Percentiles rank a stretch among this genome's conserved stretches.
These are phyloP conservation scores for Tanozyma kutaoensis DNA, from an alignment of 805 yeast genomes.

Conservation along the genomic window DNA sequence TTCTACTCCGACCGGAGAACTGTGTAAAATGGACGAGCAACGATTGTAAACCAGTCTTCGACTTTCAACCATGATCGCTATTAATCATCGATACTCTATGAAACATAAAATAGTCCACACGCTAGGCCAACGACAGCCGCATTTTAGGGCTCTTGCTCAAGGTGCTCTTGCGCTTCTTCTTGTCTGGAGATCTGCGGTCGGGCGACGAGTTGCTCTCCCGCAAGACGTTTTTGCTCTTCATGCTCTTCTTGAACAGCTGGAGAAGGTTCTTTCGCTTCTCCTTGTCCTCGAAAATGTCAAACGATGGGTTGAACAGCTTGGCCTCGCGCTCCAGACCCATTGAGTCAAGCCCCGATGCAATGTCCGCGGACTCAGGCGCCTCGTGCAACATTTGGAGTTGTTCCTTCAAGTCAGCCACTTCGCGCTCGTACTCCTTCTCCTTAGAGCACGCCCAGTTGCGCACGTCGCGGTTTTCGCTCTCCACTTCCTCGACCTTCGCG, in stretches of 20 bases:
- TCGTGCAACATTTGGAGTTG: background rate
- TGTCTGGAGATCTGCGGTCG: no score
- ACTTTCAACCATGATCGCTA: no score
- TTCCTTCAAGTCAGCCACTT: background rate
- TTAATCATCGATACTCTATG: no score
- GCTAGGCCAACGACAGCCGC: no score
- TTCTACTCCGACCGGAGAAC: constrained; percentile 78
- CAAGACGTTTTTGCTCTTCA: constrained; percentile 1
- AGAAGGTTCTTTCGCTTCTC: constrained; percentile 3
- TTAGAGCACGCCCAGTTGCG: background rate
- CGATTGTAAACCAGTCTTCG: no score
- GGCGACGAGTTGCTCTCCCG: background rate
- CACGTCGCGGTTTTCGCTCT: background rate
- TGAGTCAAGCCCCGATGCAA: no score
- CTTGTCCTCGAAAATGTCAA: constrained; percentile 5
- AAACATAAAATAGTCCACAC: no score
- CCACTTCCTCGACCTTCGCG: background rate
- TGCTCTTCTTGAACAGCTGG: constrained; percentile 2
- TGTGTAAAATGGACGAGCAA: no score
- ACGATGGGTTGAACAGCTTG: constrained; percentile 1
- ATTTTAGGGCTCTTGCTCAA: constrained; percentile 1
- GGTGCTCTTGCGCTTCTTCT: constrained; percentile 1
- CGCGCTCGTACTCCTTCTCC: background rate
- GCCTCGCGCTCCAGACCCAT: no score
- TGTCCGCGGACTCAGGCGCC: background rate